These are phyloP conservation scores for Lichtheimia ramosa DNA, from an alignment of 371 early-diverging fungal genomes.

Conservation along the genomic window DNA sequence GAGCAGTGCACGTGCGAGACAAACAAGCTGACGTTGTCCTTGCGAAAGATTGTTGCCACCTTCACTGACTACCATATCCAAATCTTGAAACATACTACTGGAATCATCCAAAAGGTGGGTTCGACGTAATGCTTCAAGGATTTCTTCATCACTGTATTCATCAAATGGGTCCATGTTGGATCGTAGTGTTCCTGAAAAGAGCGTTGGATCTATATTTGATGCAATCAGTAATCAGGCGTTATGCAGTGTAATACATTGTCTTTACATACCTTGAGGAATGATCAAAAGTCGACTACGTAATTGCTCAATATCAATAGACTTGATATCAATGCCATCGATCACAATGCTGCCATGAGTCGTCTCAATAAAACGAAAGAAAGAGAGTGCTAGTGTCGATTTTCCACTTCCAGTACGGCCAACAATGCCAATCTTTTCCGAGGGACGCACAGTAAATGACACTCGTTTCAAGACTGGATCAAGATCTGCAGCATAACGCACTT, in stretches of 20 bases:
- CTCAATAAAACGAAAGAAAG: constrained; percentile 77
- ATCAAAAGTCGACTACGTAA: constrained; percentile 69
- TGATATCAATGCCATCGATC: constrained; percentile 75
- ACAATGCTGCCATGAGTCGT: constrained; percentile 64
- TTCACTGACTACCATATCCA: constrained; percentile 46
- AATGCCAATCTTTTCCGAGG: constrained; percentile 60
- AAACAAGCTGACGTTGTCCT: constrained; percentile 85
- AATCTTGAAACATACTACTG: constrained; percentile 44
- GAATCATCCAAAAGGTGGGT: constrained; percentile 50
- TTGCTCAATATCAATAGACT: constrained; percentile 64
- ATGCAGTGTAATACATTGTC: too few relatives aligned
- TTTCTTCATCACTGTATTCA: constrained; percentile 55
- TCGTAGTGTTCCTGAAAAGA: constrained; percentile 66
- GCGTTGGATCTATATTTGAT: constrained; percentile 47
- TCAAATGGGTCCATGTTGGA: constrained; percentile 70
- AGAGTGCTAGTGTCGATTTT: constrained; percentile 71
- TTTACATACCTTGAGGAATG: constrained; percentile 60
- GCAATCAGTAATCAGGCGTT: neutral
- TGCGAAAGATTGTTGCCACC: constrained; percentile 79
- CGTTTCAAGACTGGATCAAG: constrained; percentile 58
- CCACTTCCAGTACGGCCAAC: constrained; percentile 77
- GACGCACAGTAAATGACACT: constrained; percentile 49
- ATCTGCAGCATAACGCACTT: constrained; percentile 62
- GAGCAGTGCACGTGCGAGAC: constrained; percentile 80
- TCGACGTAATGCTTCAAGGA: constrained; percentile 65